A percentile compares a stretch with the other conserved stretches of the same genome.
Conservation (phyloP, 371 early-diverging fungal genomes). For the Mucor ambiguus region DNA sequence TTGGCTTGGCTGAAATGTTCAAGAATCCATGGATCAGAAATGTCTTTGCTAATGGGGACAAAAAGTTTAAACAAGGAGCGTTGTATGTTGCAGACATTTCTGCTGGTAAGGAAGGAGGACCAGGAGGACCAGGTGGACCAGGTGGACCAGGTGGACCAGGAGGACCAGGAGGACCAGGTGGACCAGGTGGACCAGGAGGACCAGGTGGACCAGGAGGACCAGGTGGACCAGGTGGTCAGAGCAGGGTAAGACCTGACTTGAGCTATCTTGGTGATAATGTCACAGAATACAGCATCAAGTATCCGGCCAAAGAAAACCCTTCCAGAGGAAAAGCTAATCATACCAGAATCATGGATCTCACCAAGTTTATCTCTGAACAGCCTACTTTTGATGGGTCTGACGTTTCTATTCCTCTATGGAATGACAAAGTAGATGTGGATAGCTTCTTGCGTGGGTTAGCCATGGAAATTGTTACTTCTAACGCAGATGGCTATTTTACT, state of each 20-base stretch:
- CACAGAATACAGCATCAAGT: conserved; percentile 17
- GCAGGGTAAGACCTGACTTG: conserved; percentile 11
- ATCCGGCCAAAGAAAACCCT: conserved; percentile 11
- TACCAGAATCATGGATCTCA: conserved; percentile 19
- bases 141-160: neutral
- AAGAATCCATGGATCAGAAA: conserved; percentile 36
- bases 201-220: neutral
- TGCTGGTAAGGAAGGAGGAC: conserved; percentile 14
- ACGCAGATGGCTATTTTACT: conserved; percentile 31
- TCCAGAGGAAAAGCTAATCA: conserved; percentile 4
- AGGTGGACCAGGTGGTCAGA: neutral
- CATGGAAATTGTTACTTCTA: conserved; percentile 13
- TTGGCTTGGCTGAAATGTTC: conserved; percentile 34
- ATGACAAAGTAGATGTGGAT: conserved; percentile 11
- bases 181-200: neutral
- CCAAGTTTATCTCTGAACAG: conserved; percentile 18
- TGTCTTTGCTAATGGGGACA: conserved; percentile 33
- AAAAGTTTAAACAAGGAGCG: conserved; percentile 28
- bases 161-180: neutral
- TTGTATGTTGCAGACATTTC: conserved; percentile 24
- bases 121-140: neutral
- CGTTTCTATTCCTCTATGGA: conserved; percentile 9
- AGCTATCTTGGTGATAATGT: conserved; percentile 27
- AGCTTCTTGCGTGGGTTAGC: conserved; percentile 21
- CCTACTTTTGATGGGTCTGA: neutral